A percentile compares a stretch with the other conserved stretches of the same genome.
phyloP scores from a whole-genome alignment of 2,329 filamentous ascomycete species.

The Endocalyx cinctus region DNA sequence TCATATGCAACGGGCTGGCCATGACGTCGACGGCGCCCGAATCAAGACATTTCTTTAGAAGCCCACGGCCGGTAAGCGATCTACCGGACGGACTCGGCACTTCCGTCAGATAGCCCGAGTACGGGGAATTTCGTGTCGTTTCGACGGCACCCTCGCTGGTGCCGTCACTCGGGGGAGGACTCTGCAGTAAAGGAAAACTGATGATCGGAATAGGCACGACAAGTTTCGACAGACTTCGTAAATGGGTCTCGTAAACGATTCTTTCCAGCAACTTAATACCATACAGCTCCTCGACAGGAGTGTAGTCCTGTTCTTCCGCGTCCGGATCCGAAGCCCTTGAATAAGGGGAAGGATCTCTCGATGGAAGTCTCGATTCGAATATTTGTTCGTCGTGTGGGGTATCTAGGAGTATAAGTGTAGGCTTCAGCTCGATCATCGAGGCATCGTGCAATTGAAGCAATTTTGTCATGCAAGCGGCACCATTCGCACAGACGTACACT shows the following conservation, averaged over 20 bases:
- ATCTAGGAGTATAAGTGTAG: slow-evolving; percentile 54
- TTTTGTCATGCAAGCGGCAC: slow-evolving; percentile 48
- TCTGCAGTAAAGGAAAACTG: slow-evolving; percentile 29
- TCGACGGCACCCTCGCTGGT: slow-evolving; percentile 18
- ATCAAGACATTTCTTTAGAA: slow-evolving; percentile 72
- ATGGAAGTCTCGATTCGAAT: slow-evolving; percentile 29
- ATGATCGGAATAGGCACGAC: slow-evolving; percentile 54
- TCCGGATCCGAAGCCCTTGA: slow-evolving; percentile 31
- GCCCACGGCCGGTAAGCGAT: slow-evolving; percentile 33
- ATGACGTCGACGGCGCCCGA: slow-evolving; percentile 84
- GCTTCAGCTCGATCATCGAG: slow-evolving; percentile 47
- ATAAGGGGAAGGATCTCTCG: slow-evolving; percentile 42
- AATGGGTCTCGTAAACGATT: slow-evolving; percentile 53
- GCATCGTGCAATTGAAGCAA: slow-evolving; percentile 49
- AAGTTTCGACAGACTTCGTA: slow-evolving; percentile 51
- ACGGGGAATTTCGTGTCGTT: no score
- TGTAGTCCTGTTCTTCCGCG: slow-evolving; percentile 36
- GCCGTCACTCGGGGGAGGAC: slow-evolving; percentile 25
- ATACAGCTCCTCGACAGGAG: slow-evolving; percentile 48
- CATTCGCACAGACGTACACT: slow-evolving; percentile 54
- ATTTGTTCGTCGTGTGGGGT: slow-evolving; percentile 47
- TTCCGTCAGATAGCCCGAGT: slow-evolving; percentile 20
- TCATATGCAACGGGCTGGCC: slow-evolving; percentile 69
- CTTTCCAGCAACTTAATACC: slow-evolving; percentile 51
- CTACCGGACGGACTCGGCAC: slow-evolving; percentile 26